These are phyloP conservation scores for Syzygium malaccense DNA, from an alignment of 441 rosid genomes.

Conservation along the genomic window DNA sequence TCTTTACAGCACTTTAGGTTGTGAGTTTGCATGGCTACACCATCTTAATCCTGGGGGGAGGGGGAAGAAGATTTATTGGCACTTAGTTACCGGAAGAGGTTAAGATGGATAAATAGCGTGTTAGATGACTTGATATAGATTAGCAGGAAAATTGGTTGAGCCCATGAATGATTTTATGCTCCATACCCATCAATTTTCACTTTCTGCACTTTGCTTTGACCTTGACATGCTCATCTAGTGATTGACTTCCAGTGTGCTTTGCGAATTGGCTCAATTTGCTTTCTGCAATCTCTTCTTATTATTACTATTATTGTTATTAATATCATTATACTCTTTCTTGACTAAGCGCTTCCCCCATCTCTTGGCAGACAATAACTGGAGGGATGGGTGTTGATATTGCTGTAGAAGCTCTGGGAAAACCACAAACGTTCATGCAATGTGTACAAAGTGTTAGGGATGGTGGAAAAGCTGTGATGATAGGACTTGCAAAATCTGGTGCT, in stretches of 20 bases:
- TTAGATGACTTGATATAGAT: neutral
- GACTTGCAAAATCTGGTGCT: conserved; percentile 71
- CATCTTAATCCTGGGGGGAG: neutral
- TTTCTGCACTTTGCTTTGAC: neutral
- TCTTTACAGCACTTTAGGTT: neutral
- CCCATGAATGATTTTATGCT: neutral
- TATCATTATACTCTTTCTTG: neutral
- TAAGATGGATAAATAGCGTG: neutral
- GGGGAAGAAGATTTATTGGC: neutral
- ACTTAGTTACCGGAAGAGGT: neutral
- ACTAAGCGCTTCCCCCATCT: neutral
- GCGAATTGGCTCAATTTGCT: neutral
- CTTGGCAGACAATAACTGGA: conserved; percentile 74
- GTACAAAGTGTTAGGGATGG: conserved; percentile 81
- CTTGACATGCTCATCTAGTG: neutral
- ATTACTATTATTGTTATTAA: neutral
- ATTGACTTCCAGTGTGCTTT: neutral
- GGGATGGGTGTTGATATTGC: conserved; percentile 90
- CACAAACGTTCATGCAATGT: conserved; percentile 82
- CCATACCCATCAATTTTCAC: neutral
- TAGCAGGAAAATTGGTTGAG: neutral
- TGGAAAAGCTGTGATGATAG: conserved; percentile 98
- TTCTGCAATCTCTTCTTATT: neutral
- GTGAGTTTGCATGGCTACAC: neutral
- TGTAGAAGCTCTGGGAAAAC: conserved; percentile 89